phyloP scores from a whole-genome alignment of 2,329 filamentous ascomycete species.

The Byssothecium circinans region DNA sequence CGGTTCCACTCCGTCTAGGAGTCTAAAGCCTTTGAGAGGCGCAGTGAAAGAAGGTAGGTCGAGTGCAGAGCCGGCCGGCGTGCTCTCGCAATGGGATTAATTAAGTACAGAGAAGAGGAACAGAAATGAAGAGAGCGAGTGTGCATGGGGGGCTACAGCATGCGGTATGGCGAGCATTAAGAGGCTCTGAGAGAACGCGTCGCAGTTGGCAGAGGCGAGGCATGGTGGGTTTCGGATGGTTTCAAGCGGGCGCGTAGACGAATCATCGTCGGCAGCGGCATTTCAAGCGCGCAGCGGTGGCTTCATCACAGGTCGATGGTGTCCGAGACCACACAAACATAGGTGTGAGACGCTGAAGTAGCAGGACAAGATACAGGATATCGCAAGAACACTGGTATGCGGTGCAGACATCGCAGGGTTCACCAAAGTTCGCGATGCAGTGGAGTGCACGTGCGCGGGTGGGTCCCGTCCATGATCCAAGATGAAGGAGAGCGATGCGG shows the following conservation, averaged over 20 bases:
- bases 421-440: too few species aligned
- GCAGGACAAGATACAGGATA: too few species aligned
- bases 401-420: too few species aligned
- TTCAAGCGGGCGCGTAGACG: slow-evolving; percentile 30
- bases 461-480: too few species aligned
- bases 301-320: slow-evolving; percentile 2
- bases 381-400: too few species aligned
- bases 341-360: background rate
- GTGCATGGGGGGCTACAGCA: slow-evolving; percentile 28
- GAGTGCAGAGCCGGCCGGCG: slow-evolving; percentile 43
- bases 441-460: background rate
- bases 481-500: too few species aligned
- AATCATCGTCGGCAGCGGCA: slow-evolving; percentile 24
- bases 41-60: slow-evolving; percentile 35
- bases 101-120: slow-evolving; percentile 35
- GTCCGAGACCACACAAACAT: background rate
- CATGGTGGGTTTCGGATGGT: slow-evolving; percentile 39
- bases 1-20: slow-evolving; percentile 16
- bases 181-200: slow-evolving; percentile 34
- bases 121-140: background rate
- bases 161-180: slow-evolving; percentile 38
- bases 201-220: slow-evolving; percentile 34
- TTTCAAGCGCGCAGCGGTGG: slow-evolving; percentile 16
- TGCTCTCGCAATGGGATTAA: slow-evolving; percentile 39
- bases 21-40: background rate